Base-by-base conservation (phyloP, 306 rosid species). In the Luffa acutangula region DNA sequence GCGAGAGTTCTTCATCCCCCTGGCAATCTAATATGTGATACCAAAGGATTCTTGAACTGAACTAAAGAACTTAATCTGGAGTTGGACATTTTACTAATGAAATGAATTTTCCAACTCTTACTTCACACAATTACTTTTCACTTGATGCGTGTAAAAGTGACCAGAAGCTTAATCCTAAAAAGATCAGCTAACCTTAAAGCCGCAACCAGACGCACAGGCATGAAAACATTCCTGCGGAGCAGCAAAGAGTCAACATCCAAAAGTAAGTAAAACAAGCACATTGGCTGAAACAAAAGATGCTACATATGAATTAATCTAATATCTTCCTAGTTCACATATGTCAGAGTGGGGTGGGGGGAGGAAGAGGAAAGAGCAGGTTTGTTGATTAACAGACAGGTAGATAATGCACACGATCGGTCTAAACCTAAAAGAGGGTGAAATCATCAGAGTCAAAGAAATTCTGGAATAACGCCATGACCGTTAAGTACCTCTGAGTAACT, bases 121-220 rank as follows among this genome's bases (percentile, higher is more conserved):
- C 67, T 69, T 70, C 15, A 41, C 75, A 72, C 58, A 31, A 7
- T 31, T 6, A 72, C 17, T 76, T 15, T 34, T 31, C 7, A 43
- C n/a, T 37, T 14, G 80, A 17, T 60, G 7, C 34, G 15, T 71
- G 53, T 15, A 66, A 8, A 56, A 75, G 71, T 18, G 25, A 17
- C 41, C 41, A 31, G 48, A 37, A 76, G 57, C 57, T 5, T 54
- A 2, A 53, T 4, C 4, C 12, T 17, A 80, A 8, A 57, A 65
- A 67, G 77, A 69, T 60, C 75, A 76, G 66, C 97, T 85, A 56
- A 94, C 98, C 97, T 89, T 94, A 83, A 67, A 94, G 67, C 97
- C 97, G 60, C 98, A 92, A 75, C 98, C 98, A 63, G 97, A 94
- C 60, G 87, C 89, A 77, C 98, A 92, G 74, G 98, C 97, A 74